These are phyloP conservation scores for Amoebophrya sp. DNA, from an alignment of 169 alveolate genomes.

Conservation along the genomic window DNA sequence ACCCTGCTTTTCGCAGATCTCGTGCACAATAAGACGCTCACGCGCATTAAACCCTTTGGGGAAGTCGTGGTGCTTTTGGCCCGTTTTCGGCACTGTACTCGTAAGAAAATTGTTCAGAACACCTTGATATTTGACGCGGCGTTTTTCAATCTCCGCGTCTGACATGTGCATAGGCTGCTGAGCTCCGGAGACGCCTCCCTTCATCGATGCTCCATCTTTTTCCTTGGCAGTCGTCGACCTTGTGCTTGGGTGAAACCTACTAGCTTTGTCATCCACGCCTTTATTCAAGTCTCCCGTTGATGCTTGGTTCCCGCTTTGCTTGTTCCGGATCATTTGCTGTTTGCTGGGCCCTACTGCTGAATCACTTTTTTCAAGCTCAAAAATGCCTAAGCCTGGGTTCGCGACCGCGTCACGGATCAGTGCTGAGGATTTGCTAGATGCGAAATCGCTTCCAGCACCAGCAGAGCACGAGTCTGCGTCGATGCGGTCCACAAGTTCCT, in stretches of 20 bases:
- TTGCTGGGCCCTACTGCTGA: background rate
- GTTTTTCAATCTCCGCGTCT: background rate
- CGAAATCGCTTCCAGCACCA: background rate
- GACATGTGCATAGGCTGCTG: background rate
- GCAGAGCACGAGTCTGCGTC: background rate
- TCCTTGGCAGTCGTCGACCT: background rate
- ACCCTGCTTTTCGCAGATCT: background rate
- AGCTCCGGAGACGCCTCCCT: background rate
- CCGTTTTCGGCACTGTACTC: background rate
- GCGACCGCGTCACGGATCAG: background rate
- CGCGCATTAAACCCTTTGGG: background rate
- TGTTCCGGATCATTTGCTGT: background rate
- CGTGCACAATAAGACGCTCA: background rate
- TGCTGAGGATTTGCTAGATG: background rate
- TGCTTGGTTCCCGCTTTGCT: background rate
- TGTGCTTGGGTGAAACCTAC: no score
- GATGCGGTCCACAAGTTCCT: background rate
- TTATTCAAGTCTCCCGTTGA: background rate
- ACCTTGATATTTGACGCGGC: background rate
- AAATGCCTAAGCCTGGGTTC: background rate
- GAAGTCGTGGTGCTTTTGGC: background rate
- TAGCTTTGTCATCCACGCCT: background rate
- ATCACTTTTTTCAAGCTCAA: background rate
- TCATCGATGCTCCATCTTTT: background rate
- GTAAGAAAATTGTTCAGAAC: background rate